Evolutionary conservation across 129 eudicot genomes (phyloP).

Genomic region (Helianthus tuberosus): DNA sequence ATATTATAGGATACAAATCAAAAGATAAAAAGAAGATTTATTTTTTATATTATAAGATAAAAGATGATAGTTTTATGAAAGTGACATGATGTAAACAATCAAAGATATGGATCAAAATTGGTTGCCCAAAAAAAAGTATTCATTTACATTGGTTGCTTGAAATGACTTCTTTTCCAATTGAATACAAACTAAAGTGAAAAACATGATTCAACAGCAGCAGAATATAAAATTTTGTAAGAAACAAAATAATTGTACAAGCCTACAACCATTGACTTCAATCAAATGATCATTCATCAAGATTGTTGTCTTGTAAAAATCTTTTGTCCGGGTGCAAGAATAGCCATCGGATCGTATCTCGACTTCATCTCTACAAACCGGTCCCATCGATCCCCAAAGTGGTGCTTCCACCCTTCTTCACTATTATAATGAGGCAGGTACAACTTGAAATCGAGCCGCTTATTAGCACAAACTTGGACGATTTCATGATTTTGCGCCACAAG

Average conservation of each 20-base stretch:
- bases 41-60: slow-evolving; percentile 3
- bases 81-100: slow-evolving; percentile 24
- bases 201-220: slow-evolving; percentile 23
- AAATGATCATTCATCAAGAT: slow-evolving; percentile 31
- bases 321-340: slow-evolving; percentile 83
- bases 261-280: slow-evolving; percentile 28
- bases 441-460: slow-evolving; percentile 58
- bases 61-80: slow-evolving; percentile 5
- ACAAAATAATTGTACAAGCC: slow-evolving; percentile 46
- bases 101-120: slow-evolving; percentile 36
- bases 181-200: slow-evolving; percentile 26
- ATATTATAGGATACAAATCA: background rate
- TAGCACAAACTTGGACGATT: slow-evolving; percentile 45
- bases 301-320: slow-evolving; percentile 56
- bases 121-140: slow-evolving; percentile 32
- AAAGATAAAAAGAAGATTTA: background rate
- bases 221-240: slow-evolving; percentile 35
- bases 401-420: slow-evolving; percentile 58
- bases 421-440: slow-evolving; percentile 67
- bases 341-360: slow-evolving; percentile 65
- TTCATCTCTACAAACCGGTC: slow-evolving; percentile 62
- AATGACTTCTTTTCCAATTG: slow-evolving; percentile 34
- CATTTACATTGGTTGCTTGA: slow-evolving; percentile 40
- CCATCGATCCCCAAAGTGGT: slow-evolving; percentile 79
- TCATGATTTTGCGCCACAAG: slow-evolving; percentile 62